Evolutionary conservation across 176 grass and related monocot species (phyloP).

Genomic region (Lolium perenne): DNA sequence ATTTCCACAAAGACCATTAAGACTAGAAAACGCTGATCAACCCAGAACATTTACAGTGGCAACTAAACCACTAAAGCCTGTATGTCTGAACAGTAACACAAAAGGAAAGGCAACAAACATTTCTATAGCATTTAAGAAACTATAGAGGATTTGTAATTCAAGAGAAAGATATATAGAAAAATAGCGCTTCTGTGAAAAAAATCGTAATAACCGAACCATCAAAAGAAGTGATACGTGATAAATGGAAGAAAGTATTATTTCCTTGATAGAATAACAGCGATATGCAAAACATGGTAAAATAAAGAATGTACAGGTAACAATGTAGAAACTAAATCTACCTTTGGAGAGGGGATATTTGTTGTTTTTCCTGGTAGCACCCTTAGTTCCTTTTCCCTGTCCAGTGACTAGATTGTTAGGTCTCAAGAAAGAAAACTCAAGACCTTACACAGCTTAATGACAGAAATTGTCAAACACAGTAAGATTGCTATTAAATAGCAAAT

Average conservation of each 20-base stretch:
- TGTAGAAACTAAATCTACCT: conserved; percentile 17
- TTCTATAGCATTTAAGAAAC: neutral
- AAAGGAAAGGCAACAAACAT: neutral
- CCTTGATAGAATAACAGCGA: neutral
- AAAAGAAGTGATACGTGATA: neutral
- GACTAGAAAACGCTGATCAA: neutral
- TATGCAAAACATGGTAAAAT: neutral
- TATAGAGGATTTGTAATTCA: neutral
- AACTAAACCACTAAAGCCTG: neutral
- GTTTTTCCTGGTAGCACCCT: neutral
- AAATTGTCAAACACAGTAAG: neutral
- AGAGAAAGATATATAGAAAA: neutral
- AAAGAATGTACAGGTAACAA: neutral
- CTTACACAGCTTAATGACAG: neutral
- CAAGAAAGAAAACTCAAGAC: neutral
- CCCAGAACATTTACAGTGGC: neutral
- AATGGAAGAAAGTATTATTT: neutral
- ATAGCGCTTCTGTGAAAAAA: neutral
- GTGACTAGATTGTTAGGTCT: neutral
- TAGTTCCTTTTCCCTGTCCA: conserved; percentile 26
- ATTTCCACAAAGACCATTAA: neutral
- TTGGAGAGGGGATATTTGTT: conserved; percentile 31
- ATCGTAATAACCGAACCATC: neutral
- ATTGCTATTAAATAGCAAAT: neutral
- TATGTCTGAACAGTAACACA: neutral